Evolutionary conservation across 345 rosid genomes (phyloP).

Genomic region (Ceriops decandra): DNA sequence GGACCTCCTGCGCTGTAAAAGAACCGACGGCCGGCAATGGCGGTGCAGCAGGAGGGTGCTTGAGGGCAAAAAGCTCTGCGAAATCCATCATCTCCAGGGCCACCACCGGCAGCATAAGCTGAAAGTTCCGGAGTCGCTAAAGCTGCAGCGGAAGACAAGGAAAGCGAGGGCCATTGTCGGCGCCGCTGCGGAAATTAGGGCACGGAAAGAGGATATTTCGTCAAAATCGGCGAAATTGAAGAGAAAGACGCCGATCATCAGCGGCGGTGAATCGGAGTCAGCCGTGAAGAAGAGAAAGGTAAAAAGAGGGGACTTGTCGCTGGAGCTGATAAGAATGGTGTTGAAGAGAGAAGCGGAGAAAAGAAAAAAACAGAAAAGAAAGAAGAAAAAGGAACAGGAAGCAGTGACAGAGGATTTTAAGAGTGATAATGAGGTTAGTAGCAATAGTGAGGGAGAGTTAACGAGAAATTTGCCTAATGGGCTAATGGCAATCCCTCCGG

Average conservation of each 20-base stretch:
- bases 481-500: slow-evolving; percentile 71
- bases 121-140: slow-evolving; percentile 64
- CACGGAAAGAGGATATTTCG: slow-evolving; percentile 28
- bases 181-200: slow-evolving; percentile 44
- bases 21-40: slow-evolving; percentile 95
- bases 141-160: slow-evolving; percentile 43
- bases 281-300: slow-evolving; percentile 55
- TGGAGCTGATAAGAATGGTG: slow-evolving; percentile 82
- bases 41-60: slow-evolving; percentile 74
- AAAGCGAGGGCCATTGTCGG: slow-evolving; percentile 16
- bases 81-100: slow-evolving; percentile 68
- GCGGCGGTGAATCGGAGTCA: background rate
- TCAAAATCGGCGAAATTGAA: slow-evolving; percentile 34
- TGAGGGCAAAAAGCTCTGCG: slow-evolving; percentile 81
- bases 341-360: slow-evolving; percentile 78
- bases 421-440: slow-evolving; percentile 24
- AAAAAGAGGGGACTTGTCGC: slow-evolving; percentile 58
- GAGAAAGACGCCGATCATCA: slow-evolving; percentile 15
- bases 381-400: slow-evolving; percentile 49
- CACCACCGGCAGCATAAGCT: slow-evolving; percentile 46
- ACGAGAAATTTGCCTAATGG: slow-evolving; percentile 86
- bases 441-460: slow-evolving; percentile 47
- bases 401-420: slow-evolving; percentile 23
- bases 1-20: slow-evolving; percentile 79
- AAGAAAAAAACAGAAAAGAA: slow-evolving; percentile 18